A percentile compares a stretch with the other conserved stretches of the same genome.
Evolutionary conservation across 441 rosid species (phyloP).

Genomic region (Codiaeum variegatum): DNA sequence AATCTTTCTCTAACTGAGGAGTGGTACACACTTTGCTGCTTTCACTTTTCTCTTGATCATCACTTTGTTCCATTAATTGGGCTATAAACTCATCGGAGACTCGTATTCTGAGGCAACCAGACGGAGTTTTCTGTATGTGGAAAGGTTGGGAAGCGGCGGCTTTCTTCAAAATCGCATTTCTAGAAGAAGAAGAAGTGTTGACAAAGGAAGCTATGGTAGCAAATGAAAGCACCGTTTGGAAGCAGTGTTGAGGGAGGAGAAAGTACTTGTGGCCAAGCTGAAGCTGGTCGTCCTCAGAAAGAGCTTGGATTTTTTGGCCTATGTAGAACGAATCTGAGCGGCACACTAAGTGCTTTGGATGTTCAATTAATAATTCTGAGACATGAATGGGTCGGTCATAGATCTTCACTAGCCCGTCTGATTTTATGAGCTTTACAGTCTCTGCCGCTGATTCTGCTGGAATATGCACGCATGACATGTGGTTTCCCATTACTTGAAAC

Average conservation of each 20-base stretch:
- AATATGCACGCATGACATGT: slow-evolving; percentile 38
- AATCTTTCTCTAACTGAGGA: slow-evolving; percentile 65
- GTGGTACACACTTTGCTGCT: slow-evolving; percentile 57
- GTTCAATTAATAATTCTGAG: slow-evolving; percentile 55
- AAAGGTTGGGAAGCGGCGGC: slow-evolving; percentile 53
- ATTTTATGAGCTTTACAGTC: slow-evolving; percentile 55
- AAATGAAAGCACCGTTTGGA: slow-evolving; percentile 62
- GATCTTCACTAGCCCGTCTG: slow-evolving; percentile 60
- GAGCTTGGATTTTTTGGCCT: slow-evolving; percentile 72
- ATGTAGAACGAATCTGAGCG: slow-evolving; percentile 72
- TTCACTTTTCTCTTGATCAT: background rate
- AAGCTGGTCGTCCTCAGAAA: slow-evolving; percentile 61
- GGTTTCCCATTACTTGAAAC: slow-evolving; percentile 39
- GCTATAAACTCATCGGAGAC: slow-evolving; percentile 80
- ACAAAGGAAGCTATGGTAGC: slow-evolving; percentile 61
- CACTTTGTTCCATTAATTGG: slow-evolving; percentile 51
- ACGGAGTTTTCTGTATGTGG: slow-evolving; percentile 53
- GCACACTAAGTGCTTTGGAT: slow-evolving; percentile 75
- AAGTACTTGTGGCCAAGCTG: slow-evolving; percentile 73
- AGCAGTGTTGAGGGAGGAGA: slow-evolving; percentile 68
- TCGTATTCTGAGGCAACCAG: slow-evolving; percentile 59
- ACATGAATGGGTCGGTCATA: slow-evolving; percentile 56
- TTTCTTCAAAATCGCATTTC: slow-evolving; percentile 33
- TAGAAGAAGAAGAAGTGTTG: background rate
- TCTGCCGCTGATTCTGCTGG: too few species aligned